Percentiles rank a stretch among this genome's conserved stretches.
phyloP scores from a whole-genome alignment of 768 basidiomycete species.

The Paxillus rubicundulus region DNA sequence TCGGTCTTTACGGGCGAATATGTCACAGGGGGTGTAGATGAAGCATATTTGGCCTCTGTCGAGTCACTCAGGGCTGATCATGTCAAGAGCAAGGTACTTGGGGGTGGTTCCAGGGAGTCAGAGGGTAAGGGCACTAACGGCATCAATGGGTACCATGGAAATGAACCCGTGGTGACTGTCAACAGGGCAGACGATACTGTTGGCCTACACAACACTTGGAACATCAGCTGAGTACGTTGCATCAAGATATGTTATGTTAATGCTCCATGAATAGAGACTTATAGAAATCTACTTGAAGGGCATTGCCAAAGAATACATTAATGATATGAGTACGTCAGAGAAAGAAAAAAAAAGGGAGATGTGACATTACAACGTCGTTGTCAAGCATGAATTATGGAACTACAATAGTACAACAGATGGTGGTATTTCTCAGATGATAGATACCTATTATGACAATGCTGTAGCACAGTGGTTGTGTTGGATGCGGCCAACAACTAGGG shows the following conservation, averaged over 20 bases:
- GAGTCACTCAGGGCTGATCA: slow-evolving; percentile 83
- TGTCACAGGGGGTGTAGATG: slow-evolving; percentile 89
- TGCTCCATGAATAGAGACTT: slow-evolving; percentile 1
- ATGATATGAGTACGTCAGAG: background rate
- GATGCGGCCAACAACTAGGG: background rate
- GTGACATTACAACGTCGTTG: slow-evolving; percentile 4
- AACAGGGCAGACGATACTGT: slow-evolving; percentile 75
- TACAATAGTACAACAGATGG: slow-evolving; percentile 15
- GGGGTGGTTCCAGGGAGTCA: slow-evolving; percentile 31
- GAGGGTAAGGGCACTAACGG: slow-evolving; percentile 35
- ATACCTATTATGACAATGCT: slow-evolving; percentile 5
- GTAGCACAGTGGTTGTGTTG: background rate
- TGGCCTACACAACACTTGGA: slow-evolving; percentile 76
- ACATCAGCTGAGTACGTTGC: slow-evolving; percentile 26
- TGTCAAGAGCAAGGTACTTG: slow-evolving; percentile 52
- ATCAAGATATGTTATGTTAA: background rate
- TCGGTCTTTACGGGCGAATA: slow-evolving; percentile 98
- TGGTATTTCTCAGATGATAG: slow-evolving; percentile 1
- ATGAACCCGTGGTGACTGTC: slow-evolving; percentile 28
- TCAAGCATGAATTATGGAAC: slow-evolving; percentile 7
- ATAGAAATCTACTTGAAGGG: background rate
- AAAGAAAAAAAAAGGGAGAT: background rate
- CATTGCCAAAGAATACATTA: background rate
- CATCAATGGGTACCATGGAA: slow-evolving; percentile 16
- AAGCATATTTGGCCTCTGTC: slow-evolving; percentile 71